Conservation (phyloP, 1,284 basidiomycete species). For the Trichosporon ovoides region DNA sequence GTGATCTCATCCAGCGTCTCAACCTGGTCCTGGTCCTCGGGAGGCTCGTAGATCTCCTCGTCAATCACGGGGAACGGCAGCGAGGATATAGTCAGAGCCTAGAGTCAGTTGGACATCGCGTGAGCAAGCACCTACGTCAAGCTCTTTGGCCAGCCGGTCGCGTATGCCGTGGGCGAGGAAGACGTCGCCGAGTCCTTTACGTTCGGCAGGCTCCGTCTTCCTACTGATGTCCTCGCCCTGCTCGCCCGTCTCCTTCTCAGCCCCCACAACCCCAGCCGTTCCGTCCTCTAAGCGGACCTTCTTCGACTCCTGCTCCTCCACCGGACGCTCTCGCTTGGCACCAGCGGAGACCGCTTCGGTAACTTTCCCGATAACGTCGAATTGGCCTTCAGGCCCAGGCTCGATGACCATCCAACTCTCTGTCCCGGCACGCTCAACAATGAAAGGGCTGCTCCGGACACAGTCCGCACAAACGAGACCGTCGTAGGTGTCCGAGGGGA, state of each 20-base stretch:
- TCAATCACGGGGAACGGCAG: constrained; percentile 45
- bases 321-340: constrained; percentile 10
- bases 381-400: constrained; percentile 24
- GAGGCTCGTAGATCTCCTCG: constrained; percentile 46
- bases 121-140: constrained; percentile 26
- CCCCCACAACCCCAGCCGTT: background rate
- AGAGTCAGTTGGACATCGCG: background rate
- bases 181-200: constrained; percentile 39
- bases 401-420: constrained; percentile 45
- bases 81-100: constrained; percentile 20
- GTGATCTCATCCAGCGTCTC: constrained; percentile 45
- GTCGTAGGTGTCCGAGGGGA: constrained; percentile 43
- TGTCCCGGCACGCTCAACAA: constrained; percentile 28
- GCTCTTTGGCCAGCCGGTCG: constrained; percentile 23
- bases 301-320: constrained; percentile 5
- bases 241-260: background rate
- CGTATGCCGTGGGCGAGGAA: constrained; percentile 41
- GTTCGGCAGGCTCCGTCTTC: background rate
- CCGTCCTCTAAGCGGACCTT: constrained; percentile 13
- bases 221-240: background rate
- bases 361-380: constrained; percentile 24
- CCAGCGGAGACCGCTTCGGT: background rate
- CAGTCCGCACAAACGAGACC: constrained; percentile 43
- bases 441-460: constrained; percentile 13
- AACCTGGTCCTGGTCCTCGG: constrained; percentile 33